Evolutionary conservation across 768 basidiomycete species (phyloP), one percentile per base, ranked within the genome.

Genomic region (Pleurotus tuber-regium): DNA sequence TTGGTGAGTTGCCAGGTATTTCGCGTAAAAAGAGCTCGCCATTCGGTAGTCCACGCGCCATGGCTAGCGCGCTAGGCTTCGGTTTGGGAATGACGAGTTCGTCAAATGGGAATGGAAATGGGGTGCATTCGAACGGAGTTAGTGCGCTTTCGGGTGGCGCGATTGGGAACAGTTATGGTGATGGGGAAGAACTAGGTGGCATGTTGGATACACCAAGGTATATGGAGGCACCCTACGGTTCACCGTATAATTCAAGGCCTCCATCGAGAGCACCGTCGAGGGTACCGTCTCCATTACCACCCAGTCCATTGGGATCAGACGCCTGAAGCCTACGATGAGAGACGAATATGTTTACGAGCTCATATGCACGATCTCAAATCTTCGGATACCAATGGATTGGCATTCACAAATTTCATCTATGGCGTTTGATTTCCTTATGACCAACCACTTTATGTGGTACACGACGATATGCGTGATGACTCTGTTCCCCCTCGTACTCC

Each of bases 61-160:
- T 82, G 52, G 77, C 79, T 8, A 73, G 71, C 51, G 77, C 80
- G 8, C 71, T 83, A 38, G 76, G 74, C 10, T 58, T 78, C 29
- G 73, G 61, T 29, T 57, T 78, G 36, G 73, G 61, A 28, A 42
- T 42, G 19, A 40, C 54, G 33, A 58, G 55, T 21, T 39, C 28
- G 33, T 30, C 56, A 40, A 54, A 53, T 19, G 59, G 46, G 19
- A 59, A 63, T 57, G 59, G 61, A 48, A 55, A 44, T 39, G 59
- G 46, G 53, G 23, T 36, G 46, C 39, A 43, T 31, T 51, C 16
- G 21, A 53, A 54, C n/a, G 50, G n/a, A 12, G 43, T 51, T 11
- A 43, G 23, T 40, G 54, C 26, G 9, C 43, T 28, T 36, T 47
- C 50, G 29, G 49, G 50, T 8, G 49, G 47, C 14, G 47, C 48